These are phyloP conservation scores for Pyrenochaeta sp. DNA, from an alignment of 2,329 filamentous ascomycete genomes.

Conservation along the genomic window DNA sequence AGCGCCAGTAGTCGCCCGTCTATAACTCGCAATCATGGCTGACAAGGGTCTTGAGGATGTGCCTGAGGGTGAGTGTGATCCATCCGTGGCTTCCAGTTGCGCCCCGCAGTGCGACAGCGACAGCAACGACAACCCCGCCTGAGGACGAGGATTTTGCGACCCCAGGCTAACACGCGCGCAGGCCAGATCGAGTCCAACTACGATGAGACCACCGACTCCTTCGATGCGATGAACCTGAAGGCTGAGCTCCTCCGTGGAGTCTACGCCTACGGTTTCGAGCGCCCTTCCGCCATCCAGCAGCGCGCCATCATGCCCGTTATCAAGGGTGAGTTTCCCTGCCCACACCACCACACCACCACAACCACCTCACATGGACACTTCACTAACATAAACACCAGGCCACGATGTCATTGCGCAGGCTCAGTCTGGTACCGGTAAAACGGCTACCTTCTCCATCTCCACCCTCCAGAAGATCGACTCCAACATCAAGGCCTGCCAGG, in stretches of 20 bases:
- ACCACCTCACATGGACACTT: not conserved
- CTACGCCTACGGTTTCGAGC: conserved; percentile 99
- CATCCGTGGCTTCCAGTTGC: conserved; percentile 9
- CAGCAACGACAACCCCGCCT: conserved; percentile 13
- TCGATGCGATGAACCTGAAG: conserved; percentile 98
- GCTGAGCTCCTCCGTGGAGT: conserved; percentile 97
- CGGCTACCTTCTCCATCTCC: conserved; percentile 98
- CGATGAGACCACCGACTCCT: conserved; percentile 99
- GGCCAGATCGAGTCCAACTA: conserved; percentile 99
- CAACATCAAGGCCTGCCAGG: conserved; percentile 95
- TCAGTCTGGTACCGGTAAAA: conserved; percentile 99
- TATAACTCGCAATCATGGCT: conserved; percentile 91
- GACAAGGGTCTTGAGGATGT: conserved; percentile 98
- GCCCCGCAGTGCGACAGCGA: conserved; percentile 20
- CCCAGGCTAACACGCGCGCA: conserved; percentile 54
- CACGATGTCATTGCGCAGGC: conserved; percentile 99
- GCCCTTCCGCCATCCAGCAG: conserved; percentile 99
- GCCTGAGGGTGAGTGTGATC: conserved; percentile 79
- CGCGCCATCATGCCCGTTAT: conserved; percentile 99
- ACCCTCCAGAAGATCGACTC: conserved; percentile 98
- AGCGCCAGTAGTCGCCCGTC: conserved; percentile 73
- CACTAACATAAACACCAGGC: conserved; percentile 57
- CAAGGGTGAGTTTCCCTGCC: conserved; percentile 74
- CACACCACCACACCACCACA: conserved; percentile 5
- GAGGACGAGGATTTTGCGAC: conserved; percentile 4